Percentiles rank a stretch among this genome's conserved stretches.
Conservation (phyloP, 495 filamentous ascomycete species). For the Aspergillus kassunensis region DNA sequence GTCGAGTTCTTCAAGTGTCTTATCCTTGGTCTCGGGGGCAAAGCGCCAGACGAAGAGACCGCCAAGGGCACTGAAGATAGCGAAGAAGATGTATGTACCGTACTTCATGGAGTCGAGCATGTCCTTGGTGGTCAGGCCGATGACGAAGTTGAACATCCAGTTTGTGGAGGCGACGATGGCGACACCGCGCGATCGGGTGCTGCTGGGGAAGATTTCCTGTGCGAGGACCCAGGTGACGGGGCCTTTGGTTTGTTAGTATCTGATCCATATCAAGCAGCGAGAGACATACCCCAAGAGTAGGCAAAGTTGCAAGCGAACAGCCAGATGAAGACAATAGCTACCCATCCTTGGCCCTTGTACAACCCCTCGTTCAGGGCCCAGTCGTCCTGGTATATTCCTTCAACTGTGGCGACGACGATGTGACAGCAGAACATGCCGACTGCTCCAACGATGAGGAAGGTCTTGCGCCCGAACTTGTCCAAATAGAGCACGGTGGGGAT, state of each 20-base stretch:
- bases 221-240: slow-evolving; percentile 37
- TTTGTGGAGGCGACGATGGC: slow-evolving; percentile 36
- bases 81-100: slow-evolving; percentile 45
- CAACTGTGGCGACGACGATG: slow-evolving; percentile 37
- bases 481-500: slow-evolving; percentile 63
- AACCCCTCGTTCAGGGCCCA: slow-evolving; percentile 26
- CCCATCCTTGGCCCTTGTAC: slow-evolving; percentile 34
- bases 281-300: slow-evolving; percentile 34
- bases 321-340: slow-evolving; percentile 40
- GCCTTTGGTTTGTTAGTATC: slow-evolving; percentile 8
- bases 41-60: slow-evolving; percentile 47
- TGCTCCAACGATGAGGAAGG: slow-evolving; percentile 67
- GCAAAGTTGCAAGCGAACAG: slow-evolving; percentile 41
- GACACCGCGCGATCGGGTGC: slow-evolving; percentile 37
- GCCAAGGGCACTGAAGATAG: slow-evolving; percentile 43
- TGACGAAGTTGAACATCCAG: slow-evolving; percentile 45
- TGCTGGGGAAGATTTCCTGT: slow-evolving; percentile 42
- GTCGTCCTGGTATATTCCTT: slow-evolving; percentile 32
- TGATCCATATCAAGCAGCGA: background rate
- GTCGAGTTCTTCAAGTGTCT: slow-evolving; percentile 53
- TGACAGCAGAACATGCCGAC: slow-evolving; percentile 61
- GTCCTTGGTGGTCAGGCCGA: slow-evolving; percentile 38
- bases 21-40: slow-evolving; percentile 56
- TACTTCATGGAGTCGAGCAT: slow-evolving; percentile 39
- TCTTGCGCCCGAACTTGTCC: slow-evolving; percentile 66